These are phyloP conservation scores for Penicillium herquei DNA, from an alignment of 495 filamentous ascomycete species.

Conservation along the genomic window DNA sequence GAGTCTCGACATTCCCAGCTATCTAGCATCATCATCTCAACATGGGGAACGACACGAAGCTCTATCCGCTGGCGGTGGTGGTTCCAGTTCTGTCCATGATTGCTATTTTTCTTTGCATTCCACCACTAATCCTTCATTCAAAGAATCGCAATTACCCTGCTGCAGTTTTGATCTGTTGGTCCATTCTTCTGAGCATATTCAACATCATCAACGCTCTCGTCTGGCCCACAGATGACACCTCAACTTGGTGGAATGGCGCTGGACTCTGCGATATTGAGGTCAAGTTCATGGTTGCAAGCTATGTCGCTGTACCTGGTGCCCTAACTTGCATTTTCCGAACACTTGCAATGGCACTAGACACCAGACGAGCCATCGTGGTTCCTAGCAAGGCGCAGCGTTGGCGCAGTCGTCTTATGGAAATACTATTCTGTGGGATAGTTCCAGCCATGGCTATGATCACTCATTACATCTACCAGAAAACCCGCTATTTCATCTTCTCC, in stretches of 20 bases:
- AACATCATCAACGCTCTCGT: conserved; percentile 75
- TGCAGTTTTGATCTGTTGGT: conserved; percentile 61
- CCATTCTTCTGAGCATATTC: conserved; percentile 62
- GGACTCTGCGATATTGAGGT: conserved; percentile 82
- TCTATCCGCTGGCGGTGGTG: conserved; percentile 34
- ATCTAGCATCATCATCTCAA: too few relatives aligned
- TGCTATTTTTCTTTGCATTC: conserved; percentile 53
- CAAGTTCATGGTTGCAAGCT: conserved; percentile 63
- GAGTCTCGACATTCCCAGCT: too few relatives aligned
- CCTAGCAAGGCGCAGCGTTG: conserved; percentile 51
- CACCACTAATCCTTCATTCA: conserved; percentile 37
- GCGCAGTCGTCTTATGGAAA: conserved; percentile 55
- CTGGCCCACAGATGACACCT: conserved; percentile 72
- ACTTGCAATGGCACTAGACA: conserved; percentile 67
- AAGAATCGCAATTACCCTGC: conserved; percentile 47
- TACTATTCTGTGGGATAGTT: conserved; percentile 65
- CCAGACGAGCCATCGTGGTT: conserved; percentile 55
- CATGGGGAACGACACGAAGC: not conserved
- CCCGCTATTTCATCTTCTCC: conserved; percentile 70
- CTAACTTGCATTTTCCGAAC: conserved; percentile 70
- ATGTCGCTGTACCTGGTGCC: conserved; percentile 61
- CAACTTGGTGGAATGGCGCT: conserved; percentile 67
- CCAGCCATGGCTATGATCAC: conserved; percentile 64
- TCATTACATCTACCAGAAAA: conserved; percentile 66
- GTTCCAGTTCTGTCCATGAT: conserved; percentile 54